Percentiles rank a stretch among this genome's conserved stretches.
These are phyloP conservation scores for Starmerella sirachaensis DNA, from an alignment of 805 yeast species.

Conservation along the genomic window DNA sequence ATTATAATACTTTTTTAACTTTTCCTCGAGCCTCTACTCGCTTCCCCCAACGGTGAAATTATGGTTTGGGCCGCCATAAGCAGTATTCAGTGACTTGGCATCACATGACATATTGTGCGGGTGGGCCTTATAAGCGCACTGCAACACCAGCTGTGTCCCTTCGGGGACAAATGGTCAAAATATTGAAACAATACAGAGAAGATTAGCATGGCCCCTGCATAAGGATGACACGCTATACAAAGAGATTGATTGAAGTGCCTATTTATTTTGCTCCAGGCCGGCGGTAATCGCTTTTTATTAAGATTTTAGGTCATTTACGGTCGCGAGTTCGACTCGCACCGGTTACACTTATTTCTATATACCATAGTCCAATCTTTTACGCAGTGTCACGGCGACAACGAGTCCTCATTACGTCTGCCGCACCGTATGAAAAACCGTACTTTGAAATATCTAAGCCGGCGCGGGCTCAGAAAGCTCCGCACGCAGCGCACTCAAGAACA, in stretches of 20 bases:
- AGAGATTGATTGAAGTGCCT: conserved; percentile 69
- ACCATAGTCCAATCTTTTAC: not conserved
- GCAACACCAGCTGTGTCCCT: conserved; percentile 31
- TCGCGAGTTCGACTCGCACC: conserved; percentile 4
- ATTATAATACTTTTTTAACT: too few relatives aligned
- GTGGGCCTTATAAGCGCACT: conserved; percentile 1
- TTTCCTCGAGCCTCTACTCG: too few relatives aligned
- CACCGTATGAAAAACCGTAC: too few relatives aligned
- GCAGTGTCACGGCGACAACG: too few relatives aligned
- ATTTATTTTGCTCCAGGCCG: conserved; percentile 46
- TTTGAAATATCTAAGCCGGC: too few relatives aligned
- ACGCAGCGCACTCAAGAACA: conserved; percentile 11
- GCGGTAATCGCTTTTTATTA: too few relatives aligned
- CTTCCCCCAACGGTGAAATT: too few relatives aligned
- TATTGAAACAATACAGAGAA: conserved; percentile 99
- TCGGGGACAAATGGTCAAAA: conserved; percentile 92
- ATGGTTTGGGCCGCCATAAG: too few relatives aligned
- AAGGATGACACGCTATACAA: conserved; percentile 99
- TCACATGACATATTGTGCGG: too few relatives aligned
- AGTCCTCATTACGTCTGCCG: too few relatives aligned
- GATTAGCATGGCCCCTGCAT: conserved; percentile 99
- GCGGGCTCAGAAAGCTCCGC: conserved; percentile 3
- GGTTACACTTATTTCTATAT: not conserved
- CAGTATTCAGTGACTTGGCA: too few relatives aligned
- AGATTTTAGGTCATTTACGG: not conserved